phyloP scores from a whole-genome alignment of 805 yeast genomes.

The Lachancea waltii region DNA sequence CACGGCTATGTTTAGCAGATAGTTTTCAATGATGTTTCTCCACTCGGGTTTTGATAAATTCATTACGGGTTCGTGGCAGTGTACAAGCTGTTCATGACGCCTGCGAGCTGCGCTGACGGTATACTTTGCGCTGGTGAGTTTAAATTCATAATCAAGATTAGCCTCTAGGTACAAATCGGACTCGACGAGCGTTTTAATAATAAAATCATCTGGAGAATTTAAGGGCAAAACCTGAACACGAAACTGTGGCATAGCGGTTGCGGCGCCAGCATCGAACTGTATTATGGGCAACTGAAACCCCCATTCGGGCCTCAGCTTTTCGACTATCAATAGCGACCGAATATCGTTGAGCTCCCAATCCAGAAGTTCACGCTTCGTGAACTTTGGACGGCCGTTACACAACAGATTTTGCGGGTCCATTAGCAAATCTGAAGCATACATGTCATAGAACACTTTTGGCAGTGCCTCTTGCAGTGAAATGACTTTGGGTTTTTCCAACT shows the following conservation, averaged over 20 bases:
- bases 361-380: slow-evolving; percentile 53
- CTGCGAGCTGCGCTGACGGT: slow-evolving; percentile 53
- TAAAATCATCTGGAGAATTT: slow-evolving; percentile 41
- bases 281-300: slow-evolving; percentile 43
- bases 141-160: slow-evolving; percentile 46
- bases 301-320: slow-evolving; percentile 50
- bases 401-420: slow-evolving; percentile 38
- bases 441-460: slow-evolving; percentile 47
- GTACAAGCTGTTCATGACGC: slow-evolving; percentile 37
- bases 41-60: slow-evolving; percentile 52
- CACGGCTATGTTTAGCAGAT: slow-evolving; percentile 54
- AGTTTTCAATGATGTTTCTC: slow-evolving; percentile 70
- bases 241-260: slow-evolving; percentile 28
- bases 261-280: slow-evolving; percentile 11
- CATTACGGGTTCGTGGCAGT: slow-evolving; percentile 25
- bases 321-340: slow-evolving; percentile 55
- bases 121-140: slow-evolving; percentile 53
- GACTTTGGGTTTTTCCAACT: slow-evolving; percentile 7
- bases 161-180: slow-evolving; percentile 66
- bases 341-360: slow-evolving; percentile 72
- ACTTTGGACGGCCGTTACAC: slow-evolving; percentile 54
- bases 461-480: slow-evolving; percentile 42
- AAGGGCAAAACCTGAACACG: slow-evolving; percentile 48
- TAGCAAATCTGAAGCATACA: slow-evolving; percentile 52
- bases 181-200: slow-evolving; percentile 43